Evolutionary conservation across 2,329 filamentous ascomycete species (phyloP).

Genomic region (Diaporthe citriasiana): DNA sequence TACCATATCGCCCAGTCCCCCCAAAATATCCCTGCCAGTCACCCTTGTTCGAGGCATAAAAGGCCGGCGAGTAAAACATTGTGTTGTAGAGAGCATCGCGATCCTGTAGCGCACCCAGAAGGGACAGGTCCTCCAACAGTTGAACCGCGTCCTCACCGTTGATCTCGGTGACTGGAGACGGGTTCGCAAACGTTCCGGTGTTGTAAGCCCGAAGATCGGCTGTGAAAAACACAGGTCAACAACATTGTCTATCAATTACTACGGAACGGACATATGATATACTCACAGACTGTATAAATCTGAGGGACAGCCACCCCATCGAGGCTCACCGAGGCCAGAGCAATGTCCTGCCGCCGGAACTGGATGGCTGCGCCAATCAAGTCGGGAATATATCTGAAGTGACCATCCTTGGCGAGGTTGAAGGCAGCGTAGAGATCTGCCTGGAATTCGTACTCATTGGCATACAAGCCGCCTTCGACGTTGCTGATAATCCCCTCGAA

Average conservation of each 20-base stretch:
- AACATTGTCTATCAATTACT: too few relatives aligned
- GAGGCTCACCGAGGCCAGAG: conserved; percentile 35
- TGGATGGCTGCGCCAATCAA: conserved; percentile 28
- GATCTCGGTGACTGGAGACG: conserved; percentile 49
- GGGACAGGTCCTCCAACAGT: conserved; percentile 49
- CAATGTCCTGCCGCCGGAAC: conserved; percentile 24
- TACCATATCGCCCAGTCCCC: conserved; percentile 53
- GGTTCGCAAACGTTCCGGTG: conserved; percentile 37
- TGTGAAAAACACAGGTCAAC: neutral
- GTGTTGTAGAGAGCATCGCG: conserved; percentile 58
- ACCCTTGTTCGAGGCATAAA: conserved; percentile 26
- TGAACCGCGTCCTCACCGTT: conserved; percentile 50
- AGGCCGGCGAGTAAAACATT: conserved; percentile 54
- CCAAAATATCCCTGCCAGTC: conserved; percentile 54
- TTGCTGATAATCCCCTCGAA: conserved; percentile 34
- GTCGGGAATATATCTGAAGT: conserved; percentile 32
- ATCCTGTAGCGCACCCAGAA: conserved; percentile 54
- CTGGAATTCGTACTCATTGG: conserved; percentile 36
- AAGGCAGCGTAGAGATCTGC: conserved; percentile 32
- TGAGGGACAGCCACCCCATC: conserved; percentile 26
- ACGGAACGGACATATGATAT: too few relatives aligned
- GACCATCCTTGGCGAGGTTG: conserved; percentile 33
- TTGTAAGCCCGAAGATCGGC: conserved; percentile 36
- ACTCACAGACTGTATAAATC: conserved; percentile 32
- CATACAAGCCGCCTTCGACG: conserved; percentile 20